These are phyloP conservation scores for Phytophthora sp. DNA, from an alignment of 352 stramenopile species.

Conservation along the genomic window DNA sequence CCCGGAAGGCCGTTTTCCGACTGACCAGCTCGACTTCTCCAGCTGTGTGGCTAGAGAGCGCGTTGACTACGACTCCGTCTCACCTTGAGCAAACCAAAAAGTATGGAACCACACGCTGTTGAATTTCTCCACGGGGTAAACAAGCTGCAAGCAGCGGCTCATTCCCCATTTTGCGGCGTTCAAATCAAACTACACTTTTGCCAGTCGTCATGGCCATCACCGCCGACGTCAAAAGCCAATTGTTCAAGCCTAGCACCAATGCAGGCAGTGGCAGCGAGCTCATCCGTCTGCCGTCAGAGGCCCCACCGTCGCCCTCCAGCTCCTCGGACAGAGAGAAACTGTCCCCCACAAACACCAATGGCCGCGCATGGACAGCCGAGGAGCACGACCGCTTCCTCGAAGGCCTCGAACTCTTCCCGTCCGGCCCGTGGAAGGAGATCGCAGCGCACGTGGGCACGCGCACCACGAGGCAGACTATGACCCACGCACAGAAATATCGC, in stretches of 20 bases:
- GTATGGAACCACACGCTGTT: neutral
- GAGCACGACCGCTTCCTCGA: conserved; percentile 70
- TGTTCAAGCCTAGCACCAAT: conserved; percentile 35
- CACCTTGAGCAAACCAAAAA: conserved; percentile 17
- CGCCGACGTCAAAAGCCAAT: conserved; percentile 54
- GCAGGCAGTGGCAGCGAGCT: conserved; percentile 30
- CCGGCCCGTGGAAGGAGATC: conserved; percentile 69
- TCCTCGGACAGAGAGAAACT: conserved; percentile 20
- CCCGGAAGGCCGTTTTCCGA: conserved; percentile 24
- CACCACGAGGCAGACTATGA: conserved; percentile 67
- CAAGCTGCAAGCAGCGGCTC: conserved; percentile 9
- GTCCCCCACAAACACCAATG: conserved; percentile 35
- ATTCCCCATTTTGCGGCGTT: conserved; percentile 36
- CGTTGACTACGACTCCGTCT: conserved; percentile 23
- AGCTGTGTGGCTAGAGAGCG: conserved; percentile 31
- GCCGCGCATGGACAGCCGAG: conserved; percentile 46
- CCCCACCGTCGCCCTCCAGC: conserved; percentile 11
- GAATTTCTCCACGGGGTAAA: conserved; percentile 13
- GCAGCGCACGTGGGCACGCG: conserved; percentile 57
- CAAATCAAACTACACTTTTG: neutral
- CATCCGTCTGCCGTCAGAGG: conserved; percentile 42
- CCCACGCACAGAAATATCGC: conserved; percentile 65
- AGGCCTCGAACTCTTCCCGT: conserved; percentile 66
- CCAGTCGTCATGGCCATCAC: conserved; percentile 58
- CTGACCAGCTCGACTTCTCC: conserved; percentile 22